These are phyloP conservation scores for Geotrichum candidum DNA, from an alignment of 1,139 yeast species.

Conservation along the genomic window DNA sequence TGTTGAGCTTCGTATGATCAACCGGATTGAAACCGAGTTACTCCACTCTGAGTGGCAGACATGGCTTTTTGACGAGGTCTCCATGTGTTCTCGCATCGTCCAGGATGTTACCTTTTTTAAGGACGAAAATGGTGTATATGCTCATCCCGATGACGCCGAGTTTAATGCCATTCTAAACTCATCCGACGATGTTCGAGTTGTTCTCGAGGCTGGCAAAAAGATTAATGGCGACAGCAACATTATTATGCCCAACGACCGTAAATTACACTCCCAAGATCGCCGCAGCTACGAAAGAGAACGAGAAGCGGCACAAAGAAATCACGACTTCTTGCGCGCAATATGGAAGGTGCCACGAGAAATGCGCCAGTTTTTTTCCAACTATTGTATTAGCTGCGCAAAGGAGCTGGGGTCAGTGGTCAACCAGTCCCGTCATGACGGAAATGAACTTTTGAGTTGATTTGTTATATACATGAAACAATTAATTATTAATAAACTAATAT, in stretches of 20 bases:
- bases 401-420: constrained; percentile 1
- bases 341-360: constrained; percentile 3
- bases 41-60: constrained; percentile 64
- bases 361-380: constrained; percentile 5
- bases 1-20: constrained; percentile 62
- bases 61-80: constrained; percentile 64
- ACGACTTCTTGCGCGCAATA: not conserved
- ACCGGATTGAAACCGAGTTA: constrained; percentile 62
- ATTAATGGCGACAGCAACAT: not conserved
- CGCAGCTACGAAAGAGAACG: not conserved
- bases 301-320: not conserved
- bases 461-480: not conserved
- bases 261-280: no score
- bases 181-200: not conserved
- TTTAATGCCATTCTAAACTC: not conserved
- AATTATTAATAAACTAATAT: not conserved
- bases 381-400: constrained; percentile 12
- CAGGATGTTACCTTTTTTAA: constrained; percentile 10
- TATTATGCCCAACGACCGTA: not conserved
- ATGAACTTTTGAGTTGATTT: not conserved
- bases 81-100: constrained; percentile 19
- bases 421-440: not conserved
- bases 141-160: not conserved
- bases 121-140: not conserved
- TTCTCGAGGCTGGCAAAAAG: not conserved